These are phyloP conservation scores for Clarireedia monteithiana DNA, from an alignment of 2,329 filamentous ascomycete genomes.

Conservation along the genomic window DNA sequence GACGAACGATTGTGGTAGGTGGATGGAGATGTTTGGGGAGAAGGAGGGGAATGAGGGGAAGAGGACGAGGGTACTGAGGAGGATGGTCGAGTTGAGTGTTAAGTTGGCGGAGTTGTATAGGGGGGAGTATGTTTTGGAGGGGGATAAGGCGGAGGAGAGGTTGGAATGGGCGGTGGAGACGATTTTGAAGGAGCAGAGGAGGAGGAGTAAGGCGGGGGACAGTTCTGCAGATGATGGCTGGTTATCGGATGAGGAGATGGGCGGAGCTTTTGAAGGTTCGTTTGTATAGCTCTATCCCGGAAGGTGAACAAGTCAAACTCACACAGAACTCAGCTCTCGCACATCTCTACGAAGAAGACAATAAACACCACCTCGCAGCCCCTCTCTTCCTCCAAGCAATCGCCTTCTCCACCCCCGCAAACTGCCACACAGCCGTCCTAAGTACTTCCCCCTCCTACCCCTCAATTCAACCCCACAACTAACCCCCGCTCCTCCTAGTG, in stretches of 20 bases:
- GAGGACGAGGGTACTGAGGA: slow-evolving; percentile 61
- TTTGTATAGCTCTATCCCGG: neutral
- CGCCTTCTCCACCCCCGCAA: slow-evolving; percentile 52
- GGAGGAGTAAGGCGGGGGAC: slow-evolving; percentile 49
- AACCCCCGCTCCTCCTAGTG: neutral
- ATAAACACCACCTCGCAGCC: slow-evolving; percentile 72
- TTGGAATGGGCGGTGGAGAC: slow-evolving; percentile 79
- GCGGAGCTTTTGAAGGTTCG: slow-evolving; percentile 62
- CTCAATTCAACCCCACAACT: neutral
- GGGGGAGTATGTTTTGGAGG: slow-evolving; percentile 65
- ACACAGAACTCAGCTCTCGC: slow-evolving; percentile 51
- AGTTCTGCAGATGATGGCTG: slow-evolving; percentile 65
- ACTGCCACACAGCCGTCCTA: slow-evolving; percentile 73
- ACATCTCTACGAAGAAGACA: slow-evolving; percentile 64
- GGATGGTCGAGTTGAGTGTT: slow-evolving; percentile 66
- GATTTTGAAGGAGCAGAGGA: slow-evolving; percentile 62
- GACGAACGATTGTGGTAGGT: slow-evolving; percentile 57
- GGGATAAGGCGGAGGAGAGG: slow-evolving; percentile 65
- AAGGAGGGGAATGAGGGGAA: slow-evolving; percentile 37
- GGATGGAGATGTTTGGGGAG: slow-evolving; percentile 49
- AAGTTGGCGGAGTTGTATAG: slow-evolving; percentile 82
- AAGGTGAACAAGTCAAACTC: slow-evolving; percentile 18
- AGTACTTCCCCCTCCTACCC: slow-evolving; percentile 41
- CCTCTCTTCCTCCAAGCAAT: slow-evolving; percentile 84
- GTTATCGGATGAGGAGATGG: slow-evolving; percentile 63